A percentile compares a stretch with the other conserved stretches of the same genome.
Conservation (phyloP, 2,329 filamentous ascomycete genomes). For the Fusarium nisikadoi region DNA sequence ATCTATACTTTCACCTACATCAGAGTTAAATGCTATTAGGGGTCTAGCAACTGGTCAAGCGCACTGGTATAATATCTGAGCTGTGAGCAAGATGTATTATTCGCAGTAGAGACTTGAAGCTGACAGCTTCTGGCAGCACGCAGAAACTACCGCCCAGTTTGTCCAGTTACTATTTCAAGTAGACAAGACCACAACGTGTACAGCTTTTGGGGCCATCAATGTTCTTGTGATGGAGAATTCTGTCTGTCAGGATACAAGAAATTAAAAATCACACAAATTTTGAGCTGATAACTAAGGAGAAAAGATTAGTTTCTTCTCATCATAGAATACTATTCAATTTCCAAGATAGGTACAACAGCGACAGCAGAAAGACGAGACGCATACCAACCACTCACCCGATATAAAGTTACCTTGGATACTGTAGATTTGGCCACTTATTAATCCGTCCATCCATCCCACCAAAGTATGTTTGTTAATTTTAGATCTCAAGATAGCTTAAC, state of each 20-base stretch:
- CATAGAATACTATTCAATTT: not conserved
- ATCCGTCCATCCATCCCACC: not conserved
- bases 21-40: too few species aligned
- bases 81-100: too few species aligned
- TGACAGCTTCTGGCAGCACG: too few species aligned
- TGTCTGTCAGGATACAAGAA: not conserved
- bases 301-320: not conserved
- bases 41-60: too few species aligned
- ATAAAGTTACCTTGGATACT: not conserved
- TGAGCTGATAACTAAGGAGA: not conserved
- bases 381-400: not conserved
- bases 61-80: too few species aligned
- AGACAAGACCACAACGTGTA: too few species aligned
- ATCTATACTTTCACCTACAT: not conserved
- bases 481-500: not conserved
- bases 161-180: too few species aligned
- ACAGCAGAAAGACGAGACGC: not conserved
- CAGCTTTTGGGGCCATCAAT: too few species aligned
- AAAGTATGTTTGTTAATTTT: accelerated
- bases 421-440: accelerated
- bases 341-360: not conserved
- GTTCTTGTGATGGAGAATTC: not conserved
- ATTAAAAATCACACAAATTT: not conserved
- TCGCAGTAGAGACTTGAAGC: too few species aligned
- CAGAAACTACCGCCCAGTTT: too few species aligned